These are phyloP conservation scores for Russula emetica DNA, from an alignment of 768 basidiomycete species.

Conservation along the genomic window DNA sequence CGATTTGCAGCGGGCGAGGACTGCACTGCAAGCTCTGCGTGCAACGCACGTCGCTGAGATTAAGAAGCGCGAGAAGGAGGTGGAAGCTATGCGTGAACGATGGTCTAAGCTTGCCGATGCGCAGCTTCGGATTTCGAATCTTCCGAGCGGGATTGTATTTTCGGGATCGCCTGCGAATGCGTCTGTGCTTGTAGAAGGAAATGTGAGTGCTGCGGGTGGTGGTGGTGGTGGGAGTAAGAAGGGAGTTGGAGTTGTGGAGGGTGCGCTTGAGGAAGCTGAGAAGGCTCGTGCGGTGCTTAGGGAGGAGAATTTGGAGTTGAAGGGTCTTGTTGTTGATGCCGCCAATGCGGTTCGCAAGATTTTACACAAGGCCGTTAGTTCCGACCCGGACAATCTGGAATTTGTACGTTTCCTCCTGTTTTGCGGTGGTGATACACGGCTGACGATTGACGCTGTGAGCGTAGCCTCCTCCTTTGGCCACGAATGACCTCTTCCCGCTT, in stretches of 20 bases:
- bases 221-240: slow-evolving; percentile 36
- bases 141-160: slow-evolving; percentile 37
- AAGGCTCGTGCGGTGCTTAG: slow-evolving; percentile 54
- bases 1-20: slow-evolving; percentile 71
- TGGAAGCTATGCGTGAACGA: slow-evolving; percentile 67
- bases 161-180: slow-evolving; percentile 49
- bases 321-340: slow-evolving; percentile 53
- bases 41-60: slow-evolving; percentile 65
- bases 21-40: slow-evolving; percentile 62
- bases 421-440: slow-evolving; percentile 11
- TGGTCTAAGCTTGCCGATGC: slow-evolving; percentile 68
- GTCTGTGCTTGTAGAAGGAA: slow-evolving; percentile 34
- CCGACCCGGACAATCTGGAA: slow-evolving; percentile 42
- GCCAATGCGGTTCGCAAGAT: slow-evolving; percentile 63
- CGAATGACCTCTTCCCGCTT: slow-evolving; percentile 32
- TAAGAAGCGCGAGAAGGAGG: slow-evolving; percentile 77
- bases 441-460: not conserved
- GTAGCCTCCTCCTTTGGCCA: slow-evolving; percentile 31
- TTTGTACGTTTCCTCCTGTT: slow-evolving; percentile 39
- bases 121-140: slow-evolving; percentile 53
- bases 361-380: slow-evolving; percentile 42
- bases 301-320: slow-evolving; percentile 62
- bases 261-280: slow-evolving; percentile 71
- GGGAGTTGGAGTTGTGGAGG: slow-evolving; percentile 55
- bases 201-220: slow-evolving; percentile 36